Base-by-base conservation (phyloP, 257 asterid species). In the Paraleonurus japonicus region DNA sequence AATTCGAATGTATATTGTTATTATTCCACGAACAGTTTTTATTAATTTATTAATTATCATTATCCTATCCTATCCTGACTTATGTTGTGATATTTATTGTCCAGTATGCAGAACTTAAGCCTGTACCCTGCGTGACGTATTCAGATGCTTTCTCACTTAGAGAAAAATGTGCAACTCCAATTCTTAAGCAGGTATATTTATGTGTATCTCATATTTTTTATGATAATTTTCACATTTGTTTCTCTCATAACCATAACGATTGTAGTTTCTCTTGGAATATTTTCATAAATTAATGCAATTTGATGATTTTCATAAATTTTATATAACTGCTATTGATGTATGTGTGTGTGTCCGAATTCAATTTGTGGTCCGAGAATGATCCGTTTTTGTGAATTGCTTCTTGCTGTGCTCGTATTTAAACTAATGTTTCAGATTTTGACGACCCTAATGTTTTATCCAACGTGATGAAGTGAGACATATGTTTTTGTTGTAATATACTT, bases 91-190 rank as follows among this genome's bases (percentile, higher is more conserved):
- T 39, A 9, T 67, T 53, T 71, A 63, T 61, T 77, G 76, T 83
- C 81, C 83, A 95, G 99, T 95, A 95, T 79, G 97, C 99, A 43
- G 98, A 95, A 86, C 99, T 95, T 74, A 95, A 92, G 88, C 99
- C 99, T 22, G 98, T 92, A 26, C 97, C 98, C 35, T 91, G 98
- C 84, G 43, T 89, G 84, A 92, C 97, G 65, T 92, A 92, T 77
- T 78, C 95, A 23, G 93, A 92, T 84, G 99, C 99, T 75, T 75
- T 75, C 50, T 57, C 66, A 27, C 78, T 95, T 55, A 81, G 99
- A 80, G 99, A 95, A 76, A 87, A 85, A 48, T 92, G 95, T 84
- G 90, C 98, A 6, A 95, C 99, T 70, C 88, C 90, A 27, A 88
- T 89, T 72, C 89, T 95, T 58, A 84, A 82, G 84, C 99, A 95